A percentile compares a stretch with the other conserved stretches of the same genome.
Evolutionary conservation across 1,284 basidiomycete genomes (phyloP).

Genomic region (Mycosarcoma mackinlayi): DNA sequence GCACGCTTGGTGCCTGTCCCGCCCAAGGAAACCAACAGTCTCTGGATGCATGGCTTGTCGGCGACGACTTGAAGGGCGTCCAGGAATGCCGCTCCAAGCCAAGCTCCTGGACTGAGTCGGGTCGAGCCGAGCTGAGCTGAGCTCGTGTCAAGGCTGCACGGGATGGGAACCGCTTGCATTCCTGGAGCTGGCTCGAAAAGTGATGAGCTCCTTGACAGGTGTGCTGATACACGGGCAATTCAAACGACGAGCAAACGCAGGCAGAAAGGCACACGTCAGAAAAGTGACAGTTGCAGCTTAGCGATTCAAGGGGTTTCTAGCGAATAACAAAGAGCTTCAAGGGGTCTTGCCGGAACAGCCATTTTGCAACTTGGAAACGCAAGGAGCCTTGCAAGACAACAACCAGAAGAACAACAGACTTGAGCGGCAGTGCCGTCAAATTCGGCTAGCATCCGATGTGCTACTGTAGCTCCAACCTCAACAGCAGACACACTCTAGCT

Average conservation of each 20-base stretch:
- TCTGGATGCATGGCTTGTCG: too few relatives aligned
- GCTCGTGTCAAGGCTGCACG: too few relatives aligned
- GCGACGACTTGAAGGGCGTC: conserved; percentile 4
- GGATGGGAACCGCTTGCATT: neutral
- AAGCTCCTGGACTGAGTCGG: too few relatives aligned
- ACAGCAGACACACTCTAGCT: too few relatives aligned
- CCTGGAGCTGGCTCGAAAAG: neutral
- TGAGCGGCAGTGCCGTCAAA: neutral
- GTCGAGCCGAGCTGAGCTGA: neutral
- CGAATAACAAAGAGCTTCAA: neutral
- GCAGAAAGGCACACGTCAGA: neutral
- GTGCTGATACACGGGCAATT: too few relatives aligned
- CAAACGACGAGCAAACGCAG: too few relatives aligned
- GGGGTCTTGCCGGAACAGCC: conserved; percentile 17
- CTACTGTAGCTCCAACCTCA: too few relatives aligned
- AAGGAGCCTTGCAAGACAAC: conserved; percentile 6
- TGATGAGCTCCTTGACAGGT: conserved; percentile 2
- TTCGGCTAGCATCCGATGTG: conserved; percentile 9
- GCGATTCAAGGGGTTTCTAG: neutral
- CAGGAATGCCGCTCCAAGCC: conserved; percentile 20
- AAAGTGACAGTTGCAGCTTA: neutral
- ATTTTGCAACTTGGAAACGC: conserved; percentile 2
- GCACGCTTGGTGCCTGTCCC: conserved; percentile 8
- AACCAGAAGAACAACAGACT: neutral
- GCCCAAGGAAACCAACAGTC: too few relatives aligned